Evolutionary conservation across 768 basidiomycete genomes (phyloP).

Genomic region (Calocybe cyanea): DNA sequence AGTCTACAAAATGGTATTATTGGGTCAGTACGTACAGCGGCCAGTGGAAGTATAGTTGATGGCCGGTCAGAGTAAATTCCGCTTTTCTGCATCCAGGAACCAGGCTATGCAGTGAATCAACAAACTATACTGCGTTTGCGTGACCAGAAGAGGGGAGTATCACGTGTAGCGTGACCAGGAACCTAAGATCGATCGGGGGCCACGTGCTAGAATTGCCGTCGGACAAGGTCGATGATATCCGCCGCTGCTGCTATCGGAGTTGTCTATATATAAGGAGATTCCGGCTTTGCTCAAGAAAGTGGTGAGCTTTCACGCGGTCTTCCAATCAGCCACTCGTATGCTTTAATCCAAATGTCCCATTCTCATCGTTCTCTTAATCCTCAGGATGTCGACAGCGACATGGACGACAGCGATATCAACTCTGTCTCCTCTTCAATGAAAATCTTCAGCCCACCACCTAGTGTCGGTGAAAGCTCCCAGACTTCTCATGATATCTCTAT

Average conservation of each 20-base stretch:
- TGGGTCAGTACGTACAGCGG: too few species aligned
- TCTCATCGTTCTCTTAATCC: constrained; percentile 11
- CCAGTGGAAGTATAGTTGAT: constrained; percentile 1
- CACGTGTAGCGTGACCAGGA: constrained; percentile 4
- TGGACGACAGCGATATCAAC: constrained; percentile 40
- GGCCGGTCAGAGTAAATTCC: background rate
- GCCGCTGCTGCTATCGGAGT: constrained; percentile 8
- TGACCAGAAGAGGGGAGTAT: background rate
- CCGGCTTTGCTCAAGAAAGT: constrained; percentile 1
- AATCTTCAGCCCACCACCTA: constrained; percentile 33
- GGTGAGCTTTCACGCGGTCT: constrained; percentile 3
- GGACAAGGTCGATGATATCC: constrained; percentile 7
- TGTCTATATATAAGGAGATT: constrained; percentile 8
- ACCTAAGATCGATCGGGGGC: constrained; percentile 1
- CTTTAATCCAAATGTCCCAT: constrained; percentile 3
- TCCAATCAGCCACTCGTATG: background rate
- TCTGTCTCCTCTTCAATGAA: constrained; percentile 41
- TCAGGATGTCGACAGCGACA: constrained; percentile 32
- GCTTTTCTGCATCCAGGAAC: too few species aligned
- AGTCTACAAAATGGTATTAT: too few species aligned
- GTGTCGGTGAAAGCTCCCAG: constrained; percentile 38
- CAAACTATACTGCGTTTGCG: background rate
- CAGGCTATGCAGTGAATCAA: background rate
- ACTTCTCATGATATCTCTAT: constrained; percentile 59
- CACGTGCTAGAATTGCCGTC: constrained; percentile 2